These are phyloP conservation scores for Fusarium sp. DNA, from an alignment of 2,329 filamentous ascomycete species.

Conservation along the genomic window DNA sequence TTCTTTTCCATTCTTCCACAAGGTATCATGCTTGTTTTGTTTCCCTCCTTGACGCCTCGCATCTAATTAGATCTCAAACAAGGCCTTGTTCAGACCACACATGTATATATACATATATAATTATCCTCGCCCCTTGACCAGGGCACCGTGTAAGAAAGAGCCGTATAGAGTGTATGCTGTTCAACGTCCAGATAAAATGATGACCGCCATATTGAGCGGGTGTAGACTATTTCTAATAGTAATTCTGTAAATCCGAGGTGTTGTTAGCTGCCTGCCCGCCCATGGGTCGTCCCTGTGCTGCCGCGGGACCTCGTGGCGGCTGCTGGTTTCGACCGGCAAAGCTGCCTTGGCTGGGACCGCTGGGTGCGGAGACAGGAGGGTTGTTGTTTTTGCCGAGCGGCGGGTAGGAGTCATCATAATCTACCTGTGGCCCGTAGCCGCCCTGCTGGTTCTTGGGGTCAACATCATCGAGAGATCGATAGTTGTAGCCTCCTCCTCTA, in stretches of 20 bases:
- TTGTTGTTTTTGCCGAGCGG: slow-evolving; percentile 46
- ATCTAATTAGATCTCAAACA: slow-evolving; percentile 14
- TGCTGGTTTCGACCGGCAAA: slow-evolving; percentile 40
- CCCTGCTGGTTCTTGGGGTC: slow-evolving; percentile 64
- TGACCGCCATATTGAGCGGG: background rate
- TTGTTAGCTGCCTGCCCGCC: slow-evolving; percentile 43
- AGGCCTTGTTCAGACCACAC: slow-evolving; percentile 14
- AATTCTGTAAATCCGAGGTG: slow-evolving; percentile 48
- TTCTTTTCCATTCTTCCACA: slow-evolving; percentile 1
- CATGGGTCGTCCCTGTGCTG: slow-evolving; percentile 47
- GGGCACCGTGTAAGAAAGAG: slow-evolving; percentile 7
- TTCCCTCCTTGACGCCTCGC: slow-evolving; percentile 42
- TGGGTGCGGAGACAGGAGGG: slow-evolving; percentile 39
- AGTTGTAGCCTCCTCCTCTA: slow-evolving; percentile 67
- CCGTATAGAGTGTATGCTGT: slow-evolving; percentile 16
- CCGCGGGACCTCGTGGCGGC: slow-evolving; percentile 42
- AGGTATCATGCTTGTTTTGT: slow-evolving; percentile 27
- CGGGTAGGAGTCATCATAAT: slow-evolving; percentile 63
- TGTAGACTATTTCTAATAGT: slow-evolving; percentile 47
- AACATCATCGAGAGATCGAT: slow-evolving; percentile 79
- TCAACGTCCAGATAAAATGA: slow-evolving; percentile 20
- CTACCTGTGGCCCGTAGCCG: slow-evolving; percentile 60
- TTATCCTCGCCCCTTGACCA: background rate
- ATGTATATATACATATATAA: slow-evolving; percentile 3
- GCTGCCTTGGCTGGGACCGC: slow-evolving; percentile 43